These are phyloP conservation scores for Pezicula carpinea DNA, from an alignment of 2,329 filamentous ascomycete species.

Conservation along the genomic window DNA sequence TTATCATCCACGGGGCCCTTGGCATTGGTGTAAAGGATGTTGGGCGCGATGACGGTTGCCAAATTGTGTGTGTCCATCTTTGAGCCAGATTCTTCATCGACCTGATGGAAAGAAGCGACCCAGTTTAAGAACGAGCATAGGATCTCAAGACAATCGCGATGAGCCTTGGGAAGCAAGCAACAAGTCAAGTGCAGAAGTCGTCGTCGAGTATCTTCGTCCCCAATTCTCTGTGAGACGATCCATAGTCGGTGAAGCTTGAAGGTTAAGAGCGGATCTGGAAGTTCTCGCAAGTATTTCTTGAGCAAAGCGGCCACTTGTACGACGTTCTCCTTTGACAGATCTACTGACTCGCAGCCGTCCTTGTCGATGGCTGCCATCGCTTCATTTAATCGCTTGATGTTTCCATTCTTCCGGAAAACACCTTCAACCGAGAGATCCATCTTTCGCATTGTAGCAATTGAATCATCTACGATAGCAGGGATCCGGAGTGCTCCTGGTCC, in stretches of 20 bases:
- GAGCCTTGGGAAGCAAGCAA: slow-evolving; percentile 85
- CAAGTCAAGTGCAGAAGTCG: slow-evolving; percentile 86
- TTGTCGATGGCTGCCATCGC: slow-evolving; percentile 81
- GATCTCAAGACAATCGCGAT: slow-evolving; percentile 92
- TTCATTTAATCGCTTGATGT: slow-evolving; percentile 89
- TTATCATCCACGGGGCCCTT: slow-evolving; percentile 76
- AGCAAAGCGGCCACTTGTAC: slow-evolving; percentile 90
- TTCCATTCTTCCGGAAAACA: slow-evolving; percentile 98
- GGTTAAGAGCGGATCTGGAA: slow-evolving; percentile 91
- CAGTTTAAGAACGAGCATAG: slow-evolving; percentile 95
- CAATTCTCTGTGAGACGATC: slow-evolving; percentile 83
- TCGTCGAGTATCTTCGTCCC: slow-evolving; percentile 74
- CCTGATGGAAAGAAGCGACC: slow-evolving; percentile 94
- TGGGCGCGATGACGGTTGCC: slow-evolving; percentile 94
- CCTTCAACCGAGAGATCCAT: slow-evolving; percentile 99
- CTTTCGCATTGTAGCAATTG: slow-evolving; percentile 89
- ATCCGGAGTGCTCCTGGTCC: slow-evolving; percentile 87
- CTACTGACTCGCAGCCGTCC: slow-evolving; percentile 78
- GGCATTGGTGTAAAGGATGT: slow-evolving; percentile 73
- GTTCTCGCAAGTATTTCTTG: slow-evolving; percentile 90
- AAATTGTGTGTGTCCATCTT: slow-evolving; percentile 99
- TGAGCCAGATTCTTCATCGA: slow-evolving; percentile 93
- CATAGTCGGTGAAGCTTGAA: slow-evolving; percentile 91
- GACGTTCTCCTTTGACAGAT: slow-evolving; percentile 82
- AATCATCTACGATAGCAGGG: slow-evolving; percentile 91